Base-by-base conservation (phyloP, 2,329 filamentous ascomycete genomes). In the Penicillium sp. region DNA sequence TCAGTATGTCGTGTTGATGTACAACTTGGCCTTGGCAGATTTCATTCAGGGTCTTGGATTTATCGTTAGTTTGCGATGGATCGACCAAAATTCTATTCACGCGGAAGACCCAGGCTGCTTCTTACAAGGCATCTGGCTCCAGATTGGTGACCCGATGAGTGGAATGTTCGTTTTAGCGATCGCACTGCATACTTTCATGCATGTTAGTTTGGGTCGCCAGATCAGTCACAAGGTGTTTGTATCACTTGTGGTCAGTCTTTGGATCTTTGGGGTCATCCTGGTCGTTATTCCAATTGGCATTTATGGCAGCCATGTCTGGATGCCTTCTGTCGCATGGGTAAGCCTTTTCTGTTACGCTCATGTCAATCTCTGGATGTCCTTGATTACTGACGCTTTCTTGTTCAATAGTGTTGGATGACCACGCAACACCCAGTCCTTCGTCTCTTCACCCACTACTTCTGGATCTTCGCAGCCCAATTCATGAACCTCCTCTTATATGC, bases 391-490 rank as follows among this genome's bases (percentile, higher is more conserved):
- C 41, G 5, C 6, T 7, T 39, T n/a, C 35, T 21, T 24, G 3
- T 24, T 24, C n/a, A 26, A 50, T 47, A 80, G 79, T 82, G 80
- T 61, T 82, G 80, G 80, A 74, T 81, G 26, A 74, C 76, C 11
- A 60, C 67, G 7, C 65, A 74, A 11, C 78, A 70, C 63, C 75
- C 79, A 47, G 49, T 60, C 16, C 74, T 79, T 48, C 73, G 79
- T 3, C 69, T 82, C 2, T 80, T 73, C 72, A 70, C 79, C 6
- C 79, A 81, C 60, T 81, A 81, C 62, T 63, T 82, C 44, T 82
- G 79, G 80, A 79, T 81, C 53, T 82, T 81, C 65, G 68, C 79
- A 27, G 71, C 77, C 29, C 78, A 81, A 63, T 80, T 81, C 56
- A 75, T 77, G 22, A 79, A 77, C 16, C 73, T 81, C 35, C 63